Percentiles rank a stretch among this genome's conserved stretches.
phyloP scores from a whole-genome alignment of 495 filamentous ascomycete species.

The Xylaria scruposa region DNA sequence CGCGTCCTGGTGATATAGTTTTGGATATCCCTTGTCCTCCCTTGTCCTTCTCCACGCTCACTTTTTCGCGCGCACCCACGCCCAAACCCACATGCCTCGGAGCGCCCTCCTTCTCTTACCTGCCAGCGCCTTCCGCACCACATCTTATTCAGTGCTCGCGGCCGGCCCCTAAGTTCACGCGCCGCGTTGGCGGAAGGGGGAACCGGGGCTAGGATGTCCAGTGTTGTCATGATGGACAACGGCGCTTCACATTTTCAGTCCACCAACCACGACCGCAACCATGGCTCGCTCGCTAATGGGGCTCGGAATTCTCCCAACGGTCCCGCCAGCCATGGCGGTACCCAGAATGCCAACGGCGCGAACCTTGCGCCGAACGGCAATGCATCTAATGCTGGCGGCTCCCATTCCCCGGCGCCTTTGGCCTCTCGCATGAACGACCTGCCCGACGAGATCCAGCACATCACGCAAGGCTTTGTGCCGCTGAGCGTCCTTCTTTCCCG shows the following conservation, averaged over 20 bases:
- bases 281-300: slow-evolving; percentile 50
- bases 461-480: slow-evolving; percentile 76
- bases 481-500: slow-evolving; percentile 73
- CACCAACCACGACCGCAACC: slow-evolving; percentile 59
- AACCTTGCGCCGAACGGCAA: slow-evolving; percentile 39
- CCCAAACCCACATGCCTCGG: slow-evolving; percentile 25
- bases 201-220: slow-evolving; percentile 46
- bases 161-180: slow-evolving; percentile 27
- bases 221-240: slow-evolving; percentile 60
- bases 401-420: slow-evolving; percentile 26
- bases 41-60: slow-evolving; percentile 1
- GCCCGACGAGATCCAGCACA: slow-evolving; percentile 79
- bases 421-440: slow-evolving; percentile 55
- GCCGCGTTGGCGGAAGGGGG: slow-evolving; percentile 46
- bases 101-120: slow-evolving; percentile 14
- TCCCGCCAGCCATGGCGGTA: slow-evolving; percentile 20
- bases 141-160: slow-evolving; percentile 7
- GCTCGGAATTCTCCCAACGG: slow-evolving; percentile 34
- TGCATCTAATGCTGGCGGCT: slow-evolving; percentile 31
- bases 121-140: slow-evolving; percentile 7
- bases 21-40: slow-evolving; percentile 2
- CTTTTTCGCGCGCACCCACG: slow-evolving; percentile 20
- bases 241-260: slow-evolving; percentile 51
- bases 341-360: slow-evolving; percentile 24
- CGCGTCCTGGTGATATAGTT: slow-evolving; percentile 6